These are phyloP conservation scores for Calocybe gambosa DNA, from an alignment of 1,284 basidiomycete genomes.

Conservation along the genomic window DNA sequence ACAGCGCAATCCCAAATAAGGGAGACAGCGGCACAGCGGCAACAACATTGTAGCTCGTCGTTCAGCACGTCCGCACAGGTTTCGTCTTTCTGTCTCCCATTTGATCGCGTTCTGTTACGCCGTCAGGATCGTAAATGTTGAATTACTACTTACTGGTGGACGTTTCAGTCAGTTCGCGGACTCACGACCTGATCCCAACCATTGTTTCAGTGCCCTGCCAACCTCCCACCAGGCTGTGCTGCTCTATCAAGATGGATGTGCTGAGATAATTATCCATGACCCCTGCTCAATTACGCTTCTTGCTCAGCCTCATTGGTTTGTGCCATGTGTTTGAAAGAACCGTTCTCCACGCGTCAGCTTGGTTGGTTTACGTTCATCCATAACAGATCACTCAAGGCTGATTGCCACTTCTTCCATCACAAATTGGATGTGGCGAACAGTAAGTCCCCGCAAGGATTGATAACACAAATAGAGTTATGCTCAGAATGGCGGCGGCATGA, in stretches of 20 bases:
- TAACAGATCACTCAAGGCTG: conserved; percentile 3
- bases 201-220: conserved; percentile 18
- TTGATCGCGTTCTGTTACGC: conserved; percentile 5
- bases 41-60: conserved; percentile 1
- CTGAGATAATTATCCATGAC: conserved; percentile 10
- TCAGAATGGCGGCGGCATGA: conserved; percentile 7
- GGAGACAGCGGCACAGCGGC: conserved; percentile 1
- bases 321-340: conserved; percentile 1
- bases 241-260: conserved; percentile 10
- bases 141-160: conserved; percentile 9
- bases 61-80: conserved; percentile 3
- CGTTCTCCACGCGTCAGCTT: conserved; percentile 4
- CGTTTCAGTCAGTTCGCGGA: conserved; percentile 2
- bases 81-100: not conserved
- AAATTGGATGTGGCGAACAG: conserved; percentile 4
- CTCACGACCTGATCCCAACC: conserved; percentile 11
- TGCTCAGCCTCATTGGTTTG: conserved; percentile 6
- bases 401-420: conserved; percentile 4
- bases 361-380: not conserved
- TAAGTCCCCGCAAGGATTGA: conserved; percentile 7
- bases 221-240: conserved; percentile 16
- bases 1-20: conserved; percentile 6
- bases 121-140: conserved; percentile 7
- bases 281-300: conserved; percentile 9
- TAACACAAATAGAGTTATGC: conserved; percentile 13